Evolutionary conservation across 179 eudicot genomes (phyloP).

Genomic region (Beta corolliflora): DNA sequence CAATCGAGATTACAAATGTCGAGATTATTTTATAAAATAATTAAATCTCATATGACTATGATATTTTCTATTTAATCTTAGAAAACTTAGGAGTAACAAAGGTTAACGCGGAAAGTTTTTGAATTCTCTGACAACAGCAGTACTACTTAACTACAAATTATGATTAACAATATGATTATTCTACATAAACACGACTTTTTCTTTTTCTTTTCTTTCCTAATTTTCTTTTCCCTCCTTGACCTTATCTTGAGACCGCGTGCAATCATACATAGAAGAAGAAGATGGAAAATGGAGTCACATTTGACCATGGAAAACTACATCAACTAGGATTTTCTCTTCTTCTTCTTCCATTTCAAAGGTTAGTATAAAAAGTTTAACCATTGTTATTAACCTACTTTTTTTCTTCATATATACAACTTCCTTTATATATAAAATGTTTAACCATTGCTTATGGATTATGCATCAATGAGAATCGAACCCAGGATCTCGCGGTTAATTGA

Average conservation of each 20-base stretch:
- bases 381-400: neutral
- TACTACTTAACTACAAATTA: neutral
- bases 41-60: neutral
- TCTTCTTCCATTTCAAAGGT: neutral
- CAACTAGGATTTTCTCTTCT: neutral
- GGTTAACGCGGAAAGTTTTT: neutral
- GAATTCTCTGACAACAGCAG: neutral
- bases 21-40: neutral
- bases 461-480: neutral
- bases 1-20: slow-evolving; percentile 5
- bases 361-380: neutral
- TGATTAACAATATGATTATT: neutral
- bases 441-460: neutral
- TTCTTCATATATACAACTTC: neutral
- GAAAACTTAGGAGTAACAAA: neutral
- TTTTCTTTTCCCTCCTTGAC: slow-evolving; percentile 1
- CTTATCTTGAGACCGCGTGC: neutral
- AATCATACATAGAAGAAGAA: neutral
- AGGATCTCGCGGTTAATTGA: no score
- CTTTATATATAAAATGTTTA: neutral
- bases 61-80: neutral
- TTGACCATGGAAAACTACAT: neutral
- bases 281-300: neutral
- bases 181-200: neutral
- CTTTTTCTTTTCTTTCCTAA: neutral